phyloP scores from a whole-genome alignment of 2,329 filamentous ascomycete genomes.

The Fusarium sp. region DNA sequence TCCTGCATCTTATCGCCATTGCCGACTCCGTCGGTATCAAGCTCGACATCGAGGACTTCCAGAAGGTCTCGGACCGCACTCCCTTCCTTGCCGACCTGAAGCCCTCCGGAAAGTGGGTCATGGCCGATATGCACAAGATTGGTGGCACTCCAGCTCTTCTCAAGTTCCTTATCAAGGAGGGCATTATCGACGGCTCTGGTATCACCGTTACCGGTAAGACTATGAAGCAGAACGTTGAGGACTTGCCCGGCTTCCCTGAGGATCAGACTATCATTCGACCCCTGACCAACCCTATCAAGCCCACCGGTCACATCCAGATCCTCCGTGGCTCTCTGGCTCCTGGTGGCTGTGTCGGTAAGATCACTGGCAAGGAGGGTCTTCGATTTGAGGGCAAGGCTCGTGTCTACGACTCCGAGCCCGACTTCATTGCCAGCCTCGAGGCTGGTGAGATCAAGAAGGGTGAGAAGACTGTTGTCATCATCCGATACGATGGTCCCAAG shows the following conservation, averaged over 20 bases:
- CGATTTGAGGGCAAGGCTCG: conserved; percentile 83
- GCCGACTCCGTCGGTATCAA: conserved; percentile 85
- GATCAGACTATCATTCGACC: conserved; percentile 87
- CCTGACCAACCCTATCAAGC: conserved; percentile 85
- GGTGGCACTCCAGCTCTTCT: conserved; percentile 89
- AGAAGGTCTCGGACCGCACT: conserved; percentile 81
- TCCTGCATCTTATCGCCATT: conserved; percentile 86
- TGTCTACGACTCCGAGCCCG: conserved; percentile 86
- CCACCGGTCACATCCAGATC: conserved; percentile 89
- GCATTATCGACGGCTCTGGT: conserved; percentile 82
- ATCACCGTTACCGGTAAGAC: conserved; percentile 92
- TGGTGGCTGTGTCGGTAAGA: conserved; percentile 89
- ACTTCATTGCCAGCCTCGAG: conserved; percentile 83
- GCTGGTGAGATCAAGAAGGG: conserved; percentile 83
- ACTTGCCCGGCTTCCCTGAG: conserved; percentile 78
- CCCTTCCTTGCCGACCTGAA: conserved; percentile 87
- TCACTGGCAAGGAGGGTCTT: conserved; percentile 93
- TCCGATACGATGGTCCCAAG: conserved; percentile 94
- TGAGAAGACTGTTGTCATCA: conserved; percentile 90
- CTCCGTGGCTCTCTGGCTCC: conserved; percentile 87
- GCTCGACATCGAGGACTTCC: conserved; percentile 88
- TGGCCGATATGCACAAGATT: conserved; percentile 86
- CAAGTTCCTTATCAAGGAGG: conserved; percentile 87
- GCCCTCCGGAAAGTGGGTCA: conserved; percentile 88
- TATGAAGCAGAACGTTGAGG: conserved; percentile 84